Conservation (phyloP, 495 filamentous ascomycete species). For the Massariosphaeria phaeospora region DNA sequence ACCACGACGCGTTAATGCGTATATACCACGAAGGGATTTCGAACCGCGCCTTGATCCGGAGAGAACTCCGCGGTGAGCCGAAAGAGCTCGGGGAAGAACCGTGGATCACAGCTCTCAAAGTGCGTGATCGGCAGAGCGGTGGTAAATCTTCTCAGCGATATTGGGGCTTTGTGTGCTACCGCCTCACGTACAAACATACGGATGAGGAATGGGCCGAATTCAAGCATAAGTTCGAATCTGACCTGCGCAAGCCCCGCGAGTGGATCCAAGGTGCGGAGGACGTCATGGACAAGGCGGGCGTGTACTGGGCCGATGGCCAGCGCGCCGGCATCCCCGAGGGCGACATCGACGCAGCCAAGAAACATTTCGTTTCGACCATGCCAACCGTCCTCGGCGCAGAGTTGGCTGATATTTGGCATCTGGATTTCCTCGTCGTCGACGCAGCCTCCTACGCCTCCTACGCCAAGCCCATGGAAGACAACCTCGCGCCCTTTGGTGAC, state of each 20-base stretch:
- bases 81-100: slow-evolving; percentile 8
- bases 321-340: slow-evolving; percentile 9
- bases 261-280: slow-evolving; percentile 14
- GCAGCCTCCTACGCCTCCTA: not conserved
- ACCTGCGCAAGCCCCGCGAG: slow-evolving; percentile 2
- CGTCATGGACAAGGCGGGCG: not conserved
- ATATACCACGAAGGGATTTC: not conserved
- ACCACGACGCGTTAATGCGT: not conserved
- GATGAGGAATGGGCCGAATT: slow-evolving; percentile 7
- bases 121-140: not conserved
- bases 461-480: not conserved
- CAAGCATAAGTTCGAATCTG: slow-evolving; percentile 5
- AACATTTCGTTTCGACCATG: not conserved
- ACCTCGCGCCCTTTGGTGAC: not conserved
- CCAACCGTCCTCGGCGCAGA: not conserved
- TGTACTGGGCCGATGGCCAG: slow-evolving; percentile 11
- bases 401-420: not conserved
- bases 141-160: not conserved
- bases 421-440: slow-evolving; percentile 21
- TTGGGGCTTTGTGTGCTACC: slow-evolving; percentile 19
- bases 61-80: slow-evolving; percentile 3
- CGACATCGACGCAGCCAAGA: slow-evolving; percentile 13
- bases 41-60: not conserved
- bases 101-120: slow-evolving; percentile 14
- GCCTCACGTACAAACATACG: slow-evolving; percentile 5